Evolutionary conservation across 2,329 filamentous ascomycete genomes (phyloP).

Genomic region (Microdochium trichocladiopsis): DNA sequence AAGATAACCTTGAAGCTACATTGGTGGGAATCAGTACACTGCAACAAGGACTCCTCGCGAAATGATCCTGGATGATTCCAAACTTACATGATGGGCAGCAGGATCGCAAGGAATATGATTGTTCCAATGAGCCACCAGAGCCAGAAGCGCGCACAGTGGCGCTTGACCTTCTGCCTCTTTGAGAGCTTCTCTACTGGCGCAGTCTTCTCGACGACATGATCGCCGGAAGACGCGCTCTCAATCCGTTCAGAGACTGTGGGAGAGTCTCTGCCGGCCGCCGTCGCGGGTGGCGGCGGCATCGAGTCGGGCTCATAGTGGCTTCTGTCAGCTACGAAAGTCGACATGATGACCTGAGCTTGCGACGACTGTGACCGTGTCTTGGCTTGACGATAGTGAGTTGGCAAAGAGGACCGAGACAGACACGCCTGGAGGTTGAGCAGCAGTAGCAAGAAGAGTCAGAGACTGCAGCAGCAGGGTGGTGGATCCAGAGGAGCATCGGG

Average conservation of each 20-base stretch:
- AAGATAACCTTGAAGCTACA: conserved; percentile 28
- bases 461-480: not conserved
- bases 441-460: not conserved
- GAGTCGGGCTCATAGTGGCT: not conserved
- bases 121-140: not conserved
- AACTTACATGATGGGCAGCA: not conserved
- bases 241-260: not conserved
- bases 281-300: not conserved
- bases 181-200: not conserved
- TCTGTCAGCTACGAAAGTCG: not conserved
- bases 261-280: not conserved
- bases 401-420: not conserved
- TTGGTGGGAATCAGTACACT: not conserved
- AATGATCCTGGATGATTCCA: too few species aligned
- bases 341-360: not conserved
- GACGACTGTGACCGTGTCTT: not conserved
- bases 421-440: not conserved
- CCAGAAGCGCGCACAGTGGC: conserved; percentile 15
- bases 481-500: not conserved
- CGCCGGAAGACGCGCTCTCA: not conserved
- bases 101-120: not conserved
- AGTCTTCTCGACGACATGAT: not conserved
- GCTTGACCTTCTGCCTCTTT: not conserved
- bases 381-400: not conserved
- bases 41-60: not conserved